Evolutionary conservation across 2,329 filamentous ascomycete species (phyloP).

Genomic region (Aureobasidium sp.): DNA sequence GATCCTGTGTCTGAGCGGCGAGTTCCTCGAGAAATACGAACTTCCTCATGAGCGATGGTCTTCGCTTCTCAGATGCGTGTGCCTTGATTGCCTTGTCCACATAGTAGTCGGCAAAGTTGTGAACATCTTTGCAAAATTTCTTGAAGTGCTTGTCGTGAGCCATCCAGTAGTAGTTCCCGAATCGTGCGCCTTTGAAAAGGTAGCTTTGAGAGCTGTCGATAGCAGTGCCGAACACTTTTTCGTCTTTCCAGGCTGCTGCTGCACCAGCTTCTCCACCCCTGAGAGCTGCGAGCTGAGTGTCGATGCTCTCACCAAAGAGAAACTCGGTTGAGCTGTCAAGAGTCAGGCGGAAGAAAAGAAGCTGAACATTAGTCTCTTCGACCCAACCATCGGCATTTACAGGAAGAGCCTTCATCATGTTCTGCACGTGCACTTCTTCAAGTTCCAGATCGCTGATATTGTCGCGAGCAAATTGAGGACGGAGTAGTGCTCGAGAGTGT

Average conservation of each 20-base stretch:
- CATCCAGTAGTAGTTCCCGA: conserved; percentile 29
- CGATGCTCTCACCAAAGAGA: conserved; percentile 36
- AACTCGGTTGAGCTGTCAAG: conserved; percentile 44
- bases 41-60: conserved; percentile 19
- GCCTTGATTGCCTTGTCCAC: conserved; percentile 34
- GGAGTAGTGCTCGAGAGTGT: conserved; percentile 27
- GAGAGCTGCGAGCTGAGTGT: conserved; percentile 27
- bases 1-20: conserved; percentile 37
- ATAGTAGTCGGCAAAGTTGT: conserved; percentile 40
- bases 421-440: conserved; percentile 27
- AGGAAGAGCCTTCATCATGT: conserved; percentile 25
- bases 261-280: conserved; percentile 1
- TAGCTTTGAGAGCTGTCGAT: conserved; percentile 36
- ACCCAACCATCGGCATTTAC: conserved; percentile 13
- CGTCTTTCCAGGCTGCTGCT: conserved; percentile 21
- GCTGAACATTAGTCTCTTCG: conserved; percentile 25
- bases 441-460: conserved; percentile 29
- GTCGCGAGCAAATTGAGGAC: conserved; percentile 31
- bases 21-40: conserved; percentile 41
- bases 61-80: background rate
- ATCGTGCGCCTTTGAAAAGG: conserved; percentile 28
- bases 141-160: conserved; percentile 26
- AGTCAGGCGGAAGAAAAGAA: conserved; percentile 41
- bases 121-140: conserved; percentile 16
- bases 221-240: conserved; percentile 32